Evolutionary conservation across 2,329 filamentous ascomycete genomes (phyloP), one percentile per base, ranked within the genome.

Genomic region (Pseudogymnoascus sp.): DNA sequence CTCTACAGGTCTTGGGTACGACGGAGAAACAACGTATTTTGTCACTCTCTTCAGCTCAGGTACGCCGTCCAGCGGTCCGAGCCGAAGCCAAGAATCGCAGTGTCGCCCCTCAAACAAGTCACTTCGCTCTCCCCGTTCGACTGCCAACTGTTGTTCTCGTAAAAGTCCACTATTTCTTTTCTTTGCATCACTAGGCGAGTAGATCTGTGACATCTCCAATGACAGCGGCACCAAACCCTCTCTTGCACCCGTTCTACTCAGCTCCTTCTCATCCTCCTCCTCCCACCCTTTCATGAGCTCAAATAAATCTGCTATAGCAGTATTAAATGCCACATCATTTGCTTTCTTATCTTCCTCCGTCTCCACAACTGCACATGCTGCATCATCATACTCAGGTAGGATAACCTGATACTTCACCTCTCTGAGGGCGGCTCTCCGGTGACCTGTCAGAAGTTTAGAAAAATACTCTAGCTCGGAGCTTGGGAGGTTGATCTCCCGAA

Each of bases 321-420:
- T 37, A 13, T 64, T 65, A 60, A 66, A 66, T 5, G 60, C 60
- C 31, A 10, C 5, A 40, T 61, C 42, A 39, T 66, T 66, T 13
- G 8, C 21, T 12, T 61, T 29, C 40, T 60, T 63, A 37, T 66
- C 64, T 27, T 58, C 31, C 33, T 61, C 39, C 4, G 61, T 65
- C 37, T 66, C 64, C 27, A 64, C 63, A 45, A 60, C 63, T 5
- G 59, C 64, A 39, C 61, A 66, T 8, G 35, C 61, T 15, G 64
- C 48, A 40, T 65, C 59, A 59, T 60, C 45, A 36, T 63, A 66
- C 21, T 36, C 42, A 13, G 64, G 64, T 12, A 66, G 63, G 37
- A 65, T 48, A 40, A 65, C 59, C 10, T 61, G 36, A 42, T 59
- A 66, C 13, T 33, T 29, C 27, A 66, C 58, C n/a, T 40, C n/a